Conservation (phyloP, 2,329 filamentous ascomycete genomes). For the Calonectria hongkongensis region DNA sequence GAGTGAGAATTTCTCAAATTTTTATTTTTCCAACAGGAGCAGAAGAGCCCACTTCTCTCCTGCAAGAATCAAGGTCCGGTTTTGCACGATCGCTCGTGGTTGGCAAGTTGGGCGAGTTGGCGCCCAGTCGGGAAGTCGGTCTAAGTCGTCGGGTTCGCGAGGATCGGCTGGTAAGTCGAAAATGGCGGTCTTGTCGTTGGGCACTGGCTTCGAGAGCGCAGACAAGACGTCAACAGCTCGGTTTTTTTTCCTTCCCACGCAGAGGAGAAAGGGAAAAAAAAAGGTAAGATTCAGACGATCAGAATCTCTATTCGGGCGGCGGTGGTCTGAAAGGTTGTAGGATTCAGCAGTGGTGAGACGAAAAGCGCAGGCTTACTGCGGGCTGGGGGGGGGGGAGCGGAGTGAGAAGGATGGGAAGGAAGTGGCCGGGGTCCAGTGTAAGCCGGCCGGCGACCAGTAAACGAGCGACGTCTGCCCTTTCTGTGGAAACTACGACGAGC, state of each 20-base stretch:
- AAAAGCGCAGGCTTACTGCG: conserved; percentile 34
- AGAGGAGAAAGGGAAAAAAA: not conserved
- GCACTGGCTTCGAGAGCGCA: conserved; percentile 34
- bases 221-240: conserved; percentile 19
- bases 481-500: conserved; percentile 37
- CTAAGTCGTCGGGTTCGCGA: conserved; percentile 21
- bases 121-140: conserved; percentile 23
- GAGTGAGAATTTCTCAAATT: not conserved
- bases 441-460: conserved; percentile 5
- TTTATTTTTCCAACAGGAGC: not conserved
- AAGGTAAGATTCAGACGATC: not conserved
- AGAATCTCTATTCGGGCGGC: conserved; percentile 18
- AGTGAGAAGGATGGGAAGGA: conserved; percentile 30
- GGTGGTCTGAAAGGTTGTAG: conserved; percentile 30
- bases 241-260: not conserved
- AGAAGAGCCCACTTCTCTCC: not conserved
- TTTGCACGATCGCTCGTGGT: conserved; percentile 22
- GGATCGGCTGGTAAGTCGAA: conserved; percentile 12
- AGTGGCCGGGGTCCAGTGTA: conserved; percentile 30
- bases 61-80: not conserved
- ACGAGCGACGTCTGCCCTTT: conserved; percentile 27
- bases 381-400: conserved; percentile 22
- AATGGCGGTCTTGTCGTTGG: conserved; percentile 16
- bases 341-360: conserved; percentile 32
- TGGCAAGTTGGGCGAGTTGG: not conserved